Base-by-base conservation (phyloP, 352 stramenopile genomes). In the Pythium oligandrum region DNA sequence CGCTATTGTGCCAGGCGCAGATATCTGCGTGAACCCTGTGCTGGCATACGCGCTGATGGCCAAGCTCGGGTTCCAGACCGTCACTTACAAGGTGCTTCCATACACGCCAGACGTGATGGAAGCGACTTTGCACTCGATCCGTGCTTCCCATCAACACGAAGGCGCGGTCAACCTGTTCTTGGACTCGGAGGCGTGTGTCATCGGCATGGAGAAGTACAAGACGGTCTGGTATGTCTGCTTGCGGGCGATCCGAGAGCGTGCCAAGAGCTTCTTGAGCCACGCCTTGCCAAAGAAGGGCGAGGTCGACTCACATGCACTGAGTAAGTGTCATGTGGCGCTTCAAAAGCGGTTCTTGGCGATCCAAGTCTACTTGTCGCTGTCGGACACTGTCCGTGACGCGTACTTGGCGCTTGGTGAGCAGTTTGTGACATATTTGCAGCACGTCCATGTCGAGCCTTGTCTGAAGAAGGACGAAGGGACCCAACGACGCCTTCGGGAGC, bases 161-260 rank as follows among this genome's bases (percentile, higher is more conserved):
- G 83, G 83, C 26, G 68, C 71, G 4, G 83, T 93, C 39, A 74
- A 90, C 48, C 57, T 93, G 33, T 93, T 88, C 58, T 35, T 90
- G 40, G 77, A 93, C 44, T 64, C 57, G 8, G 44, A 66, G 0
- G 76, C 66, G 3, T 61, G 63, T 35, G 78, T 90, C n/a, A 93
- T 93, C 46, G 83, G 83, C 12, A 78, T 93, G 68, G 75, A 93
- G 55, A 93, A 93, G 61, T 72, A 80, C 66, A 90, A 93, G 58
- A 90, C 75, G 7, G 61, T 81, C n/a, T 93, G 83, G 83, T 93
- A 90, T 54, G 82, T 93, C 11, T 87, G 78, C 64, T 65, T 93
- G 47, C 82, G 82, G n/a, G 82, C 82, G n/a, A 93, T 93, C 58
- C 82, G 82, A 10, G 82, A 93, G 56, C 89, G 90, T 44, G 78